These are phyloP conservation scores for Terana coerulea DNA, from an alignment of 768 basidiomycete species.

Conservation along the genomic window DNA sequence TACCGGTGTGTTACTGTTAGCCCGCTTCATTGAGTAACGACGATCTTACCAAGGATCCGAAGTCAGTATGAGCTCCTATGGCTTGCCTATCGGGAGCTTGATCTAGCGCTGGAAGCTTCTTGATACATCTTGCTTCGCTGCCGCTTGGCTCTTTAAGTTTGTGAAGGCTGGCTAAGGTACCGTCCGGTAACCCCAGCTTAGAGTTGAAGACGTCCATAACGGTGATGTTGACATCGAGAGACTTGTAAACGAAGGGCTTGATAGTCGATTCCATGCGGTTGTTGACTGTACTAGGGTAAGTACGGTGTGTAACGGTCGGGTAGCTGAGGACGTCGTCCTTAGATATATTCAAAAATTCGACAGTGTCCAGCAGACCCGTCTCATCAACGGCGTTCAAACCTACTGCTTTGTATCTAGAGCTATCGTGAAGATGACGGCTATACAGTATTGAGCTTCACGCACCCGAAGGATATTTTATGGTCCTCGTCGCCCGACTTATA, in stretches of 20 bases:
- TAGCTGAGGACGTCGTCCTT: conserved; percentile 35
- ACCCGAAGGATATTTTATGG: conserved; percentile 32
- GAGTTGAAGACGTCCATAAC: conserved; percentile 30
- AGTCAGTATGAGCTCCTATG: conserved; percentile 34
- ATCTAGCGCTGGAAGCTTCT: conserved; percentile 23
- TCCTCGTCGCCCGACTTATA: conserved; percentile 43
- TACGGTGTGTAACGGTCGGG: conserved; percentile 28
- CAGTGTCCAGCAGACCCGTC: conserved; percentile 28
- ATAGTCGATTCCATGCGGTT: conserved; percentile 27
- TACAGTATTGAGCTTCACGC: neutral
- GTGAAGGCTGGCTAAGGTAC: conserved; percentile 26
- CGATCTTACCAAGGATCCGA: conserved; percentile 26
- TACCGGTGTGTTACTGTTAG: conserved; percentile 19
- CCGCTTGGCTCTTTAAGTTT: conserved; percentile 24
- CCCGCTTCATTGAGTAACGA: neutral
- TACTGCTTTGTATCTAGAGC: conserved; percentile 25
- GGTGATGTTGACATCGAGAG: conserved; percentile 26
- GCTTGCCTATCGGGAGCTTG: conserved; percentile 19
- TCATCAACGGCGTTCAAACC: conserved; percentile 32
- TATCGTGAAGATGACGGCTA: neutral
- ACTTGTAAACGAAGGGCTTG: conserved; percentile 27
- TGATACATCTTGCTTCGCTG: conserved; percentile 30
- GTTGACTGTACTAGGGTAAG: conserved; percentile 29
- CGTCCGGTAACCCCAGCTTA: conserved; percentile 29
- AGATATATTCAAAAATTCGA: conserved; percentile 34